A percentile compares a stretch with the other conserved stretches of the same genome.
Evolutionary conservation across 129 eudicot genomes (phyloP).

Genomic region (Deinandra increscens): DNA sequence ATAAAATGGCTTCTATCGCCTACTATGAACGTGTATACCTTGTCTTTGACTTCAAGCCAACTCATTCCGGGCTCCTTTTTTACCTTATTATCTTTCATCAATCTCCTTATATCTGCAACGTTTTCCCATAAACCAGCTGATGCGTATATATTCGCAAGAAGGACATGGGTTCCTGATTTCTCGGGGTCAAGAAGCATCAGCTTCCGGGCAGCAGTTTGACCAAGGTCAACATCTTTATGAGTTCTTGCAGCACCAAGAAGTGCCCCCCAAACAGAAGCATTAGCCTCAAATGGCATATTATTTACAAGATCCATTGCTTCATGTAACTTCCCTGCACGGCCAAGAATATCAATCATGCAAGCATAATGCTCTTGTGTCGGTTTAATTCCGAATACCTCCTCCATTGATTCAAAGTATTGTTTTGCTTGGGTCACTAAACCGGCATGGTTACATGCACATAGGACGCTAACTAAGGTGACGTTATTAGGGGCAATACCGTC

Average conservation of each 20-base stretch:
- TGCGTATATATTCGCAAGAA: constrained; percentile 84
- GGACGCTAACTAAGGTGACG: constrained; percentile 76
- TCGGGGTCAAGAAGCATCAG: constrained; percentile 68
- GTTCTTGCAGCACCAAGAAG: constrained; percentile 88
- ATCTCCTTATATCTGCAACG: constrained; percentile 55
- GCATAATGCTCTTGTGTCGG: constrained; percentile 87
- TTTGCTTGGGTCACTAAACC: constrained; percentile 71
- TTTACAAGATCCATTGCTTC: constrained; percentile 66
- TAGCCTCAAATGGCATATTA: constrained; percentile 81
- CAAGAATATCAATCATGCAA: constrained; percentile 87
- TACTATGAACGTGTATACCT: constrained; percentile 67
- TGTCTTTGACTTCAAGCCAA: constrained; percentile 81
- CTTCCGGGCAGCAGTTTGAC: constrained; percentile 64
- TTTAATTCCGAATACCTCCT: constrained; percentile 44
- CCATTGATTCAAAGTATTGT: constrained; percentile 59
- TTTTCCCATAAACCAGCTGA: constrained; percentile 82
- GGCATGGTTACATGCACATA: constrained; percentile 81
- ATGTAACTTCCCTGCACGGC: constrained; percentile 65
- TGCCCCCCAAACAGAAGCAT: constrained; percentile 83
- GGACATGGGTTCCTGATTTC: constrained; percentile 76
- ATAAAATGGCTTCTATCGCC: constrained; percentile 70
- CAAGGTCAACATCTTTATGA: constrained; percentile 75
- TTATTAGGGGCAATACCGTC: constrained; percentile 66
- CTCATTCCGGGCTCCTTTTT: constrained; percentile 95
- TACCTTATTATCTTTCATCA: constrained; percentile 66